phyloP scores from a whole-genome alignment of 768 basidiomycete genomes.

The Suillus occidentalis region DNA sequence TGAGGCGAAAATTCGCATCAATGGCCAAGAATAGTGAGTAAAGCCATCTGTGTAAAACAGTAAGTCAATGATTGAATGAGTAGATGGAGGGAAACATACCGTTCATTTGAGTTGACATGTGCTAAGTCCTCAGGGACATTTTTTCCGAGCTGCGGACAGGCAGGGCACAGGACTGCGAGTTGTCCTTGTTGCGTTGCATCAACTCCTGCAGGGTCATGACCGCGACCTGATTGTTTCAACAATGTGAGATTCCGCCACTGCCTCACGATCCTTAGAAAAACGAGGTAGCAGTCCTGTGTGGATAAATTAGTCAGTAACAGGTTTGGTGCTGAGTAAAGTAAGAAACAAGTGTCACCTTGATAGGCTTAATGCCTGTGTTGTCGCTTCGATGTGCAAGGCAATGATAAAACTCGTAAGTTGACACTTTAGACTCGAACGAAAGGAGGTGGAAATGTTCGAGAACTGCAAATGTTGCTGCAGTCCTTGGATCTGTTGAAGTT shows the following conservation, averaged over 20 bases:
- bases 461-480: slow-evolving; percentile 31
- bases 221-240: slow-evolving; percentile 15
- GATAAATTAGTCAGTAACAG: slow-evolving; percentile 10
- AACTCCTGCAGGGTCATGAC: slow-evolving; percentile 6
- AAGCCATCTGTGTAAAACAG: slow-evolving; percentile 20
- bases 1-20: slow-evolving; percentile 30
- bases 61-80: not conserved
- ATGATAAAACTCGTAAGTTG: slow-evolving; percentile 31
- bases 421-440: slow-evolving; percentile 26
- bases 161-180: slow-evolving; percentile 32
- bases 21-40: slow-evolving; percentile 29
- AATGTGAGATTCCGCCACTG: slow-evolving; percentile 13
- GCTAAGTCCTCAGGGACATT: slow-evolving; percentile 28
- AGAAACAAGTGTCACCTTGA: slow-evolving; percentile 16
- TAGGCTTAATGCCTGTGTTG: slow-evolving; percentile 23
- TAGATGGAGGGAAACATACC: not conserved
- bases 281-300: slow-evolving; percentile 30
- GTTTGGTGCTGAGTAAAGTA: not conserved
- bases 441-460: slow-evolving; percentile 32
- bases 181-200: slow-evolving; percentile 20
- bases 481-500: slow-evolving; percentile 26
- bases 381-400: slow-evolving; percentile 23
- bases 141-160: slow-evolving; percentile 34
- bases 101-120: not conserved
- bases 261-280: slow-evolving; percentile 20